Evolutionary conservation across 2,329 filamentous ascomycete genomes (phyloP).

Genomic region (Neonectria hederae): DNA sequence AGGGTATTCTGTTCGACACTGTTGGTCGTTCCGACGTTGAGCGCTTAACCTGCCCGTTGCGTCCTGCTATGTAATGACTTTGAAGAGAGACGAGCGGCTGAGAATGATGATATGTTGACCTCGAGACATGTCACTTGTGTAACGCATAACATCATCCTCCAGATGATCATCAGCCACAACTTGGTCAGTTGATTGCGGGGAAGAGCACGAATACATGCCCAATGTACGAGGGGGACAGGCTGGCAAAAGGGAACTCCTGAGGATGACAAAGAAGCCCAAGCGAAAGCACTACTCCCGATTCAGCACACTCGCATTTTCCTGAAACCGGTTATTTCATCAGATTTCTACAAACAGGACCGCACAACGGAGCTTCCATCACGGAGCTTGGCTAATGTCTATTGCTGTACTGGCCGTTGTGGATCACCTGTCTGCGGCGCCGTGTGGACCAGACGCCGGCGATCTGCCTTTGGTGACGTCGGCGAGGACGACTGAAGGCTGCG

Average conservation of each 20-base stretch:
- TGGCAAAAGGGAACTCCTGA: background rate
- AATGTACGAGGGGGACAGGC: constrained; percentile 23
- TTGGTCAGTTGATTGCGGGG: constrained; percentile 31
- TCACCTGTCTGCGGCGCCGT: constrained; percentile 7
- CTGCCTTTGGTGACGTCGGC: constrained; percentile 8
- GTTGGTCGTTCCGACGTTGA: constrained; percentile 5
- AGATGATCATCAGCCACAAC: constrained; percentile 30
- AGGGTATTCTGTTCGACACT: constrained; percentile 11
- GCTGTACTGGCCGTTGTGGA: constrained; percentile 16
- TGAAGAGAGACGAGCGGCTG: background rate
- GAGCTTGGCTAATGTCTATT: background rate
- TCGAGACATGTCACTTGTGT: constrained; percentile 16
- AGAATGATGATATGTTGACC: background rate
- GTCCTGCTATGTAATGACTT: background rate
- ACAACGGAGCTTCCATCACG: background rate
- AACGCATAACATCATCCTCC: constrained; percentile 35
- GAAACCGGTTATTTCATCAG: background rate
- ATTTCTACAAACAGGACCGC: background rate
- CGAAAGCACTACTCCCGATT: background rate
- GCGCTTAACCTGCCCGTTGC: constrained; percentile 8
- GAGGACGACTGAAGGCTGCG: background rate
- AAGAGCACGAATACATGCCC: constrained; percentile 26
- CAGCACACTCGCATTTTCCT: background rate
- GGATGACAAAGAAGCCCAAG: background rate
- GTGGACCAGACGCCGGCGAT: constrained; percentile 12